Evolutionary conservation across 148 eudicot species (phyloP).

Genomic region (Nyssa sinensis): DNA sequence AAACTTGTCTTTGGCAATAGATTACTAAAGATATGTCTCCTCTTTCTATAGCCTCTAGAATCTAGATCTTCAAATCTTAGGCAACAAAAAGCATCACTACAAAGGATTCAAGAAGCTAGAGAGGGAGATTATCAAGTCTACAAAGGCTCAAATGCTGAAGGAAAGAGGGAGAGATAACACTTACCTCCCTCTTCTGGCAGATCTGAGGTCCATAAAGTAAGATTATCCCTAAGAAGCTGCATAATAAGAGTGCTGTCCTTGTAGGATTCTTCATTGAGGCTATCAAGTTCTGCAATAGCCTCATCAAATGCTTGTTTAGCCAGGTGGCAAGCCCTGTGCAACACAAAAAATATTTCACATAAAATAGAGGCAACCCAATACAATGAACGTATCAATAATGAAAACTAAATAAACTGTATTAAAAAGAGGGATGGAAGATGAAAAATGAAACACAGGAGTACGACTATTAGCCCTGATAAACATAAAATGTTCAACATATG

Average conservation of each 20-base stretch:
- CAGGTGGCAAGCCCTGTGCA: slow-evolving; percentile 27
- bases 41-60: no score
- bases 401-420: background rate
- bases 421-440: background rate
- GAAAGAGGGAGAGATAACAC: no score
- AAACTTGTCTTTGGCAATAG: no score
- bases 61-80: no score
- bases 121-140: no score
- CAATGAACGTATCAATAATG: background rate
- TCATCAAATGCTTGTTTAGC: slow-evolving; percentile 40
- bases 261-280: slow-evolving; percentile 32
- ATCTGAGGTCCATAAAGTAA: slow-evolving; percentile 20
- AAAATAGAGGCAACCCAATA: background rate
- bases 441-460: no score
- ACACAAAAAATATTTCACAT: background rate
- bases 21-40: no score
- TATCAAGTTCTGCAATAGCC: slow-evolving; percentile 33
- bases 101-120: no score
- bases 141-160: no score
- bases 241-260: slow-evolving; percentile 37
- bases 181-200: slow-evolving; percentile 17
- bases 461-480: no score
- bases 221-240: slow-evolving; percentile 15
- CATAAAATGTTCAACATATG: no score
- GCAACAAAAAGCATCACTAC: no score